A percentile compares a stretch with the other conserved stretches of the same genome.
Evolutionary conservation across 2,329 filamentous ascomycete species (phyloP).

Genomic region (Neocucurbitaria cava): DNA sequence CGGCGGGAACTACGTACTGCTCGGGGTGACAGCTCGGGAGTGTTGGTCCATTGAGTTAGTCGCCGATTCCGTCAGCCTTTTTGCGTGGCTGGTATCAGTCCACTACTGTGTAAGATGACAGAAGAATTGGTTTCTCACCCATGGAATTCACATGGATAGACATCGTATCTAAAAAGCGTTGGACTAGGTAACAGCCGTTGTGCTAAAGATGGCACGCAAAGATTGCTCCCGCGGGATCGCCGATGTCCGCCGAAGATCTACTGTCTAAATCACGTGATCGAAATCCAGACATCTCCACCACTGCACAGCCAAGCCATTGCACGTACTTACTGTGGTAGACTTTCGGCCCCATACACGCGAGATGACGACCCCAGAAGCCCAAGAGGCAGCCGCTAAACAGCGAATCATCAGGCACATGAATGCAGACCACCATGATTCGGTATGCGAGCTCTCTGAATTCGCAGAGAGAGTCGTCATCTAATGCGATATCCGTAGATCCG

Average conservation of each 20-base stretch:
- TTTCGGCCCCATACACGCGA: not conserved
- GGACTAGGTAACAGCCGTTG: constrained; percentile 19
- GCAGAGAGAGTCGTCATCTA: not conserved
- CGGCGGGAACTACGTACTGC: not conserved
- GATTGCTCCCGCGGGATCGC: constrained; percentile 8
- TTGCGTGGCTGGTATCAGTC: not conserved
- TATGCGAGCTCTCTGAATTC: constrained; percentile 22
- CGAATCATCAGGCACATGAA: constrained; percentile 88
- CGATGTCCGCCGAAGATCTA: constrained; percentile 10
- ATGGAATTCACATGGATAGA: not conserved
- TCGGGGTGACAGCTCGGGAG: no score
- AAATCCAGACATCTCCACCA: constrained; percentile 1
- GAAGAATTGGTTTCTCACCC: not conserved
- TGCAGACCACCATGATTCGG: constrained; percentile 75
- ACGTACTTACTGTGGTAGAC: not conserved
- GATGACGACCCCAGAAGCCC: constrained; percentile 42
- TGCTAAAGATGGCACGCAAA: constrained; percentile 6
- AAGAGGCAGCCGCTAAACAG: constrained; percentile 59
- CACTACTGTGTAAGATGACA: no score
- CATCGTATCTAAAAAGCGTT: constrained; percentile 4
- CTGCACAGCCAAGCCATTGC: not conserved
- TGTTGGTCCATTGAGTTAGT: no score
- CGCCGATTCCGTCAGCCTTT: not conserved
- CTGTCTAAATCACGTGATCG: constrained; percentile 10
- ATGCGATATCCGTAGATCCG: constrained; percentile 56